phyloP scores from a whole-genome alignment of 106 monocot genomes.

The Dendrobium catenatum region DNA sequence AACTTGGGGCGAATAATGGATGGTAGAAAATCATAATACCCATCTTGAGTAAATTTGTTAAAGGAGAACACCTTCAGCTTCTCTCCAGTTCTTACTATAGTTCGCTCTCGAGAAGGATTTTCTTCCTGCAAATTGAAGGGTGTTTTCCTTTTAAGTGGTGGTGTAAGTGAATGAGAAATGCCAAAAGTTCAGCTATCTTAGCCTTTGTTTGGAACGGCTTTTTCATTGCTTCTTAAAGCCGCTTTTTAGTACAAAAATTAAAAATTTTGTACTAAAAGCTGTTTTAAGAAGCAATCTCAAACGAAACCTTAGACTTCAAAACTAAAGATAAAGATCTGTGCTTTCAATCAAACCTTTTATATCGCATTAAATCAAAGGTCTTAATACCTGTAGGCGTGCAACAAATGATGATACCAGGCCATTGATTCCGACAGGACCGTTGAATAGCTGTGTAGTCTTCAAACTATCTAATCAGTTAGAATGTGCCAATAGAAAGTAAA shows the following conservation, averaged over 20 bases:
- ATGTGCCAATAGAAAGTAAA: background rate
- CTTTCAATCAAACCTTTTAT: background rate
- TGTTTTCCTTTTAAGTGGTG: background rate
- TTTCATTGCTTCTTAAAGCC: too few relatives aligned
- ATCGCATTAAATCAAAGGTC: background rate
- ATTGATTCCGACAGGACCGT: constrained; percentile 60
- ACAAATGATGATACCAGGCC: constrained; percentile 77
- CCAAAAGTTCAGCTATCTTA: background rate
- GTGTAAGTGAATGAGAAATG: background rate
- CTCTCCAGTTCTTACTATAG: constrained; percentile 89
- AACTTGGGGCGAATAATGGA: constrained; percentile 69
- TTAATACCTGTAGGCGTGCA: constrained; percentile 57
- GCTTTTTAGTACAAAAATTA: too few relatives aligned
- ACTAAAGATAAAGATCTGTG: background rate
- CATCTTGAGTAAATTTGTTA: constrained; percentile 50
- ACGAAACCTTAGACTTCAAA: background rate
- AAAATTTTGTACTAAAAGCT: too few relatives aligned
- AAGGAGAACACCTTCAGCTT: constrained; percentile 83
- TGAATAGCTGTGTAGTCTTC: constrained; percentile 45
- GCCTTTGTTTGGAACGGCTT: background rate
- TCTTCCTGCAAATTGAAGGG: constrained; percentile 59
- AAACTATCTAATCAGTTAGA: constrained; percentile 40
- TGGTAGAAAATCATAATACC: constrained; percentile 60
- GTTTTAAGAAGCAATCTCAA: too few relatives aligned
- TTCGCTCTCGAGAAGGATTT: constrained; percentile 87